These are phyloP conservation scores for Epichloe scottii DNA, from an alignment of 2,329 filamentous ascomycete species.

Conservation along the genomic window DNA sequence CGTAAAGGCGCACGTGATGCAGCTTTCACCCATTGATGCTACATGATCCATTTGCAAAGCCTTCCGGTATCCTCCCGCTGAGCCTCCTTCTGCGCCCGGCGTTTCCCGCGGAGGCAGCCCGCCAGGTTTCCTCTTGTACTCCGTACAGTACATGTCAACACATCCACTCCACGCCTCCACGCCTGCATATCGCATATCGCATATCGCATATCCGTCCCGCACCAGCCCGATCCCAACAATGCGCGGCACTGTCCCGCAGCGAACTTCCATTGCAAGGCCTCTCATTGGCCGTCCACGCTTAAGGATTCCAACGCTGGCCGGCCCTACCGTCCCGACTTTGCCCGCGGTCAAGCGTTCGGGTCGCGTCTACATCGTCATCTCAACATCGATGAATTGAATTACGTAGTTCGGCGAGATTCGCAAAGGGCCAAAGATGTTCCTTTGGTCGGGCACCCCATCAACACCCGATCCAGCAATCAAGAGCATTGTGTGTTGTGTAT, in stretches of 20 bases:
- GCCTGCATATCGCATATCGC: neutral
- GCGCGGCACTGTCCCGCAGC: slow-evolving; percentile 7
- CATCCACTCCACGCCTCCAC: too few relatives aligned
- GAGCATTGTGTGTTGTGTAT: too few relatives aligned
- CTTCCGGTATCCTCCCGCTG: neutral
- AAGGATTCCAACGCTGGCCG: neutral
- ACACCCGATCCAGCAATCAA: too few relatives aligned
- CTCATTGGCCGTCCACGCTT: neutral
- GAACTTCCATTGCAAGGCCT: neutral
- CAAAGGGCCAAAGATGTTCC: too few relatives aligned
- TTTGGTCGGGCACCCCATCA: too few relatives aligned
- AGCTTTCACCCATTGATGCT: too few relatives aligned
- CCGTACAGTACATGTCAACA: too few relatives aligned
- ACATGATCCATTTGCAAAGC: neutral
- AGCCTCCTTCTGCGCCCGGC: neutral
- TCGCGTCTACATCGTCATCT: neutral
- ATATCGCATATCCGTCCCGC: neutral
- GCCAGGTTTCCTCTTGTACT: neutral
- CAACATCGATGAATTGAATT: neutral
- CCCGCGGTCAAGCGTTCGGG: slow-evolving; percentile 3
- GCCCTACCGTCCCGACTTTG: slow-evolving; percentile 9
- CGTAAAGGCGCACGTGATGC: too few relatives aligned
- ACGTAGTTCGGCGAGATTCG: neutral
- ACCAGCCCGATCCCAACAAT: slow-evolving; percentile 4
- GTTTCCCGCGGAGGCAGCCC: neutral